A percentile compares a stretch with the other conserved stretches of the same genome.
Evolutionary conservation across 192 early-diverging fungal genomes (phyloP).

Genomic region (Podila epigama): DNA sequence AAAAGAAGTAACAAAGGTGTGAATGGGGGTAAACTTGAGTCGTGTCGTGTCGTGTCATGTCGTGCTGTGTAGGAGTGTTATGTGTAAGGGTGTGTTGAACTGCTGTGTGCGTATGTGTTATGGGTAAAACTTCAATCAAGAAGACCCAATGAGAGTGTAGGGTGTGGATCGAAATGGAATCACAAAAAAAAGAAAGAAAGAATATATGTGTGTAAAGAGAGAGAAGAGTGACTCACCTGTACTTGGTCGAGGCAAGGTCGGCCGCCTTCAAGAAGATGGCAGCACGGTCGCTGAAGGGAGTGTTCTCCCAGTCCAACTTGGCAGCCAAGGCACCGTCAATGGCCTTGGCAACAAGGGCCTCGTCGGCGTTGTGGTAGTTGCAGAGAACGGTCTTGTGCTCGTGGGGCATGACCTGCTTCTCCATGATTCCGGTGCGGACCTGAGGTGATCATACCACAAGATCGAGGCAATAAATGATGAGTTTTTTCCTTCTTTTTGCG

Average conservation of each 20-base stretch:
- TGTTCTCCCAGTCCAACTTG: conserved; percentile 89
- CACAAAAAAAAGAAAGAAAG: background rate
- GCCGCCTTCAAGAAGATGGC: conserved; percentile 99
- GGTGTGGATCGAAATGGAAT: background rate
- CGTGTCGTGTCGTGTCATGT: too few relatives aligned
- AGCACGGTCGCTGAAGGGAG: conserved; percentile 93
- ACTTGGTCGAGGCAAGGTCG: conserved; percentile 88
- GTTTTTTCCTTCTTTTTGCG: background rate
- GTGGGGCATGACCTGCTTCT: conserved; percentile 82
- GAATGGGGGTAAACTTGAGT: too few relatives aligned
- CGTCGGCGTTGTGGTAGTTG: conserved; percentile 85
- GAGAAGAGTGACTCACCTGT: conserved; percentile 68
- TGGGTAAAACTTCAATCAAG: background rate
- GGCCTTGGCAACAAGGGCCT: conserved; percentile 74
- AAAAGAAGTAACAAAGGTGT: background rate
- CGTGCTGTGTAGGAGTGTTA: too few relatives aligned
- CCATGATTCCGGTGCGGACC: conserved; percentile 66
- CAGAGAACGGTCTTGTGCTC: conserved; percentile 83
- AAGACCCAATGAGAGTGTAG: background rate
- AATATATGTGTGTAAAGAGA: background rate
- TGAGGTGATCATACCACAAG: conserved; percentile 9
- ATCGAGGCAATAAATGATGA: background rate
- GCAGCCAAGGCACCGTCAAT: conserved; percentile 87
- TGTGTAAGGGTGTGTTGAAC: too few relatives aligned
- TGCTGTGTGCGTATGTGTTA: background rate